Base-by-base conservation (phyloP, 495 filamentous ascomycete species). In the Aspergillus indologenus region DNA sequence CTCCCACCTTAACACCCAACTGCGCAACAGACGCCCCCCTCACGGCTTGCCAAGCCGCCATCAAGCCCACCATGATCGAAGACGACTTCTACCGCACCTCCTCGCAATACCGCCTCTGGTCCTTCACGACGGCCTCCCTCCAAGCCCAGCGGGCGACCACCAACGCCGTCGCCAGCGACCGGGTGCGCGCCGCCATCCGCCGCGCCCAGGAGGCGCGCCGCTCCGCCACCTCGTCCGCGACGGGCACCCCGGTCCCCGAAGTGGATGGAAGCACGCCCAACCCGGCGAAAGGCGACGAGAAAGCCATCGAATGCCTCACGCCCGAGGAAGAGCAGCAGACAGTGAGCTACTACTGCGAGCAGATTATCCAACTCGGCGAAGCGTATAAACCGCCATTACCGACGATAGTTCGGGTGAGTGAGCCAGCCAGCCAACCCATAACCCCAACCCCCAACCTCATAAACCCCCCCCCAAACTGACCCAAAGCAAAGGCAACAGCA, bases 31-130 rank as follows among this genome's bases (percentile, higher is more conserved):
- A 52, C 34, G 15, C 22, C 14, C 43, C 4, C 15, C 34, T 40
- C 12, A 40, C 34, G 12, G 12, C 4, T 4, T 9, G 26, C 26
- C 26, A 29, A 9, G 3, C 9, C 26, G 26, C 26, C 26, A 9
- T 29, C 26, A 3, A 29, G 9, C 3, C 34, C 52, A 73, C 55
- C 58, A 81, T 89, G 80, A 84, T 80, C 58, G 94, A 98, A 80
- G 94, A 98, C 70, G 88, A 89, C 60, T 79, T 92, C 50, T 98
- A 98, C 76, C 89, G 89, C n/a, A 79, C 87, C 19, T 94, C 92
- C 0, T 93, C 90, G 45, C 94, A 98, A 72, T 96, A 85, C 70
- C 84, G 88, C 43, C 75, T 91, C 43, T 98, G 95, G 92, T 96
- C 92, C n/a, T 98, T 91, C 73, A 90, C 92, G 0, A 84, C 87